Conservation (phyloP, 2,329 filamentous ascomycete genomes). For the Grosmannia huntii region DNA sequence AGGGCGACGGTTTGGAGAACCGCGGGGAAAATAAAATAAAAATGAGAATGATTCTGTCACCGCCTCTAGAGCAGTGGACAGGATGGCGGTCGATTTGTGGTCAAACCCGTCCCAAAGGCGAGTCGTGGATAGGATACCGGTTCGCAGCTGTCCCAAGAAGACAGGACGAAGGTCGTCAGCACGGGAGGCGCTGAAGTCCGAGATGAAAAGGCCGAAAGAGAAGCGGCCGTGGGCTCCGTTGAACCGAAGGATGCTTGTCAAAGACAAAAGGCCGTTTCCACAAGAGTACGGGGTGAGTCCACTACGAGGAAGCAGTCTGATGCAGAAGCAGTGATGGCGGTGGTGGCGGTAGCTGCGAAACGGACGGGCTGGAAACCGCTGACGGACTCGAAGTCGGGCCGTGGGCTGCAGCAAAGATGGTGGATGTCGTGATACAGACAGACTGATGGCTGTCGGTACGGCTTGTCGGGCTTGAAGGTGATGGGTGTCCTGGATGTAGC, state of each 20-base stretch:
- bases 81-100: not conserved
- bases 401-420: not conserved
- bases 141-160: not conserved
- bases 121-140: not conserved
- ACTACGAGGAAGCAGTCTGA: not conserved
- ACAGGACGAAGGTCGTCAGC: not conserved
- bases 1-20: slow-evolving; percentile 8
- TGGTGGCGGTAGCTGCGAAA: not conserved
- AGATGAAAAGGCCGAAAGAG: no score
- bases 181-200: not conserved
- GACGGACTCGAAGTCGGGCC: not conserved
- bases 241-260: no score
- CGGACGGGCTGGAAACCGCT: not conserved
- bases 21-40: not conserved
- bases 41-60: not conserved
- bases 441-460: not conserved
- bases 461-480: not conserved
- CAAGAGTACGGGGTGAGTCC: not conserved
- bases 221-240: no score
- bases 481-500: not conserved
- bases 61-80: not conserved
- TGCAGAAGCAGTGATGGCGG: not conserved
- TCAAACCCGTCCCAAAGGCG: not conserved
- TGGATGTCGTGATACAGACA: not conserved
- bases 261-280: not conserved